Conservation (phyloP, 2,329 filamentous ascomycete genomes). For the Penicillium corylophilum region DNA sequence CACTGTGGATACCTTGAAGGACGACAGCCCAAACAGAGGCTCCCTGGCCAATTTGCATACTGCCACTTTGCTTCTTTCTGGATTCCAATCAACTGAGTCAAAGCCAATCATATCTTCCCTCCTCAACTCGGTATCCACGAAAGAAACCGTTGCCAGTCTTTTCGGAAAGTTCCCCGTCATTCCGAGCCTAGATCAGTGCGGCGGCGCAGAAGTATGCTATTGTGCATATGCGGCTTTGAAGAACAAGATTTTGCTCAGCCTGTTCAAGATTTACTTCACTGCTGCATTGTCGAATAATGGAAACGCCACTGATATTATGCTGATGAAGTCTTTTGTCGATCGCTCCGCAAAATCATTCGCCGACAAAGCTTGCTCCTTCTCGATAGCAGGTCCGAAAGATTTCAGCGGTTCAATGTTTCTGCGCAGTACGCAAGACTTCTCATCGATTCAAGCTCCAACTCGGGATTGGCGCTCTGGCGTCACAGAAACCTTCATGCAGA, state of each 20-base stretch:
- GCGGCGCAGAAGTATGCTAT: slow-evolving; percentile 19
- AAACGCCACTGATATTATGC: slow-evolving; percentile 6
- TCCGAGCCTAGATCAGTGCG: slow-evolving; percentile 18
- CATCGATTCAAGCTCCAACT: slow-evolving; percentile 23
- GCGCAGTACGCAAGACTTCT: slow-evolving; percentile 10
- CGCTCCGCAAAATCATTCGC: slow-evolving; percentile 12
- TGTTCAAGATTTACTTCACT: slow-evolving; percentile 27
- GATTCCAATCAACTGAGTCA: slow-evolving; percentile 19
- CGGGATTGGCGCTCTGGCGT: slow-evolving; percentile 53
- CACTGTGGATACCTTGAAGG: slow-evolving; percentile 22
- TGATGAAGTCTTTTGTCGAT: slow-evolving; percentile 23
- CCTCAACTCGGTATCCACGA: slow-evolving; percentile 12
- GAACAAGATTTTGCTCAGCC: slow-evolving; percentile 27
- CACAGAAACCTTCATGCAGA: slow-evolving; percentile 43
- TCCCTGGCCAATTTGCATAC: slow-evolving; percentile 22
- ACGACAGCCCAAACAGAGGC: background rate
- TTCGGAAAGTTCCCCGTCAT: slow-evolving; percentile 23
- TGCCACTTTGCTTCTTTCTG: slow-evolving; percentile 23
- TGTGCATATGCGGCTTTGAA: slow-evolving; percentile 16
- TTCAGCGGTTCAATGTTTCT: slow-evolving; percentile 11
- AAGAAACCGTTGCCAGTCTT: slow-evolving; percentile 15
- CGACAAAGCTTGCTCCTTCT: slow-evolving; percentile 18
- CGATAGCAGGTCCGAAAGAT: slow-evolving; percentile 7
- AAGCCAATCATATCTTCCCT: slow-evolving; percentile 8
- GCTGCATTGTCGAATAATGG: slow-evolving; percentile 12